A percentile compares a stretch with the other conserved stretches of the same genome.
These are phyloP conservation scores for Aspergillus pseudonomiae DNA, from an alignment of 2,329 filamentous ascomycete genomes.

Conservation along the genomic window DNA sequence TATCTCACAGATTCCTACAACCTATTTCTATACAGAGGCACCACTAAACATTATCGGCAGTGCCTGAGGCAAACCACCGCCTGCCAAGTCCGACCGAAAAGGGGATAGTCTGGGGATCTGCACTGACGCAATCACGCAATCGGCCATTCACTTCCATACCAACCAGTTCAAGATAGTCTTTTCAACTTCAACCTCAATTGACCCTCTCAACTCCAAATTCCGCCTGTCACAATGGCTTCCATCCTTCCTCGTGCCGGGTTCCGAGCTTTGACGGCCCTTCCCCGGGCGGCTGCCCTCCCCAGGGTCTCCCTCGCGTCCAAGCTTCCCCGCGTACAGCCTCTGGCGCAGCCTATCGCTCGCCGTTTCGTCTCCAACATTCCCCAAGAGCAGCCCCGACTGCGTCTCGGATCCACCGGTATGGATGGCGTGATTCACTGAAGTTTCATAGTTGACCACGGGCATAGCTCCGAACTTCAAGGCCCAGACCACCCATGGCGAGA, in stretches of 20 bases:
- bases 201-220: background rate
- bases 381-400: constrained; percentile 39
- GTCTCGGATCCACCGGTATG: constrained; percentile 39
- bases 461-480: constrained; percentile 71
- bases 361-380: constrained; percentile 32
- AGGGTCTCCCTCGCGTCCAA: constrained; percentile 20
- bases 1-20: too few species aligned
- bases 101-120: background rate
- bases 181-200: background rate
- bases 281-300: constrained; percentile 25
- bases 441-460: constrained; percentile 5
- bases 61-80: background rate
- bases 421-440: background rate
- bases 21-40: too few species aligned
- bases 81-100: background rate
- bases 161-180: background rate
- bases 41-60: too few species aligned
- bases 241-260: constrained; percentile 30
- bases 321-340: constrained; percentile 18
- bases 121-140: constrained; percentile 2
- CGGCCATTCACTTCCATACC: background rate
- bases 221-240: constrained; percentile 30
- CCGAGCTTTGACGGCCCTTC: constrained; percentile 28
- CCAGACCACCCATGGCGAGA: constrained; percentile 66
- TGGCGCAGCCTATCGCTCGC: constrained; percentile 29